A percentile compares a stretch with the other conserved stretches of the same genome.
Evolutionary conservation across 768 basidiomycete species (phyloP).

Genomic region (Lentinula raphanica): DNA sequence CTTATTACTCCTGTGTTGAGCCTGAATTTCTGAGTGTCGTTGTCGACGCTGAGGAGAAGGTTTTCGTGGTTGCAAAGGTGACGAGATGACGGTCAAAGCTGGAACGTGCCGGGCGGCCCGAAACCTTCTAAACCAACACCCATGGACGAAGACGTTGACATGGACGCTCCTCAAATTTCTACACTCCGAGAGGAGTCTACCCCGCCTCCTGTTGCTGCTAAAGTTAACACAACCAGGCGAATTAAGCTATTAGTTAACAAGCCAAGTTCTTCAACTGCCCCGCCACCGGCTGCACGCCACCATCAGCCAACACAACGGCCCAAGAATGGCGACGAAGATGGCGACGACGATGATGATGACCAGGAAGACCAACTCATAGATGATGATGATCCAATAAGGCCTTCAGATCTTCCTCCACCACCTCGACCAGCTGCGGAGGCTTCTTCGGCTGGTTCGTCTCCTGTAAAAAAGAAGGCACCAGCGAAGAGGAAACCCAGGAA

Average conservation of each 20-base stretch:
- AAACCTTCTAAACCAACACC: constrained; percentile 4
- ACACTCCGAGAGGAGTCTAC: constrained; percentile 68
- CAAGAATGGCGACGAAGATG: constrained; percentile 41
- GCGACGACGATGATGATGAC: constrained; percentile 60
- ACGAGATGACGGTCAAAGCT: too few species aligned
- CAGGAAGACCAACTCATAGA: constrained; percentile 81
- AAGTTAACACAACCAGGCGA: constrained; percentile 33
- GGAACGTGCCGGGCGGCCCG: too few species aligned
- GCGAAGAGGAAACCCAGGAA: constrained; percentile 51
- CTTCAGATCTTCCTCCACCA: constrained; percentile 11
- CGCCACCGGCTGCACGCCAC: constrained; percentile 17
- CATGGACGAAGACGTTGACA: constrained; percentile 48
- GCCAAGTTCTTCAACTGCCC: constrained; percentile 6
- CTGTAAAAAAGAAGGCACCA: constrained; percentile 42
- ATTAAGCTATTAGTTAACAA: constrained; percentile 44
- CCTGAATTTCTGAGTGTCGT: too few species aligned
- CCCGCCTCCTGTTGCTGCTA: constrained; percentile 54
- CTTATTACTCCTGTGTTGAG: too few species aligned
- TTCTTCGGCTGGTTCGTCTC: constrained; percentile 19
- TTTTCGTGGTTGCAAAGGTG: too few species aligned
- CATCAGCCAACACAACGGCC: constrained; percentile 8
- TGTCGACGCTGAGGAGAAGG: too few species aligned
- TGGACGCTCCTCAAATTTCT: constrained; percentile 83
- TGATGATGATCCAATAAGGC: constrained; percentile 43
- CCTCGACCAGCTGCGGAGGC: neutral